Base-by-base conservation (phyloP, 768 basidiomycete species). In the Trametes cubensis region DNA sequence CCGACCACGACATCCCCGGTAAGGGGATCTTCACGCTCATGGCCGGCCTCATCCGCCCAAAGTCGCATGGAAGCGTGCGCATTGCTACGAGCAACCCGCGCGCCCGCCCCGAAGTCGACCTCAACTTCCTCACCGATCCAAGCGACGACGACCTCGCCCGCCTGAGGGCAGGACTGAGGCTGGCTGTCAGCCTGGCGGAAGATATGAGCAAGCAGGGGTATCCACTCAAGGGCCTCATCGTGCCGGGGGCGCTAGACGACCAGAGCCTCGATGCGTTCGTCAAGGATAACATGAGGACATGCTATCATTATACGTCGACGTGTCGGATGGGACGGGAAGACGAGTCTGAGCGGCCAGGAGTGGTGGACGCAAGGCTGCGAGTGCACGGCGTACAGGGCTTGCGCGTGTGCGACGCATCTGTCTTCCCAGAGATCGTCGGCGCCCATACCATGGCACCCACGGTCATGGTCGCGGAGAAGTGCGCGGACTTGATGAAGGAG, bases 341-440 rank as follows among this genome's bases (percentile, higher is more conserved):
- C 50, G 58, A 61, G 15, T 26, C 58, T 34, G n/a, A 23, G 11
- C n/a, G 42, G n/a, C 59, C 59, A 18, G 53, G 53, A 1, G 60
- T 61, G 1, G 60, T 61, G 4, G 78, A 80, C 66, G 73, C 75
- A 26, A 70, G 74, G 48, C 66, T 80, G n/a, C 61, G 70, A 15
- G 81, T 84, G 3, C 77, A 83, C 65, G 81, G 81, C 17, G 72
- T 78, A 8, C 51, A 59, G 26, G 78, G 79, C 60, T 67, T 84
- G 40, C 72, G 81, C 41, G 76, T 78, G 30, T 69, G 58, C 25
- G 64, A 66, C 41, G 47, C 67, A 14, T 61, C 60, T 11, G 50
- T 70, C 2, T 65, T 67, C 48, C 78, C 78, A 1, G 44, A 60
- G 14, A 71, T 77, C 34, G 57, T 70, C 2, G 70, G 72, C 6